These are phyloP conservation scores for Thraustotheca clavata DNA, from an alignment of 352 stramenopile species.

Conservation along the genomic window DNA sequence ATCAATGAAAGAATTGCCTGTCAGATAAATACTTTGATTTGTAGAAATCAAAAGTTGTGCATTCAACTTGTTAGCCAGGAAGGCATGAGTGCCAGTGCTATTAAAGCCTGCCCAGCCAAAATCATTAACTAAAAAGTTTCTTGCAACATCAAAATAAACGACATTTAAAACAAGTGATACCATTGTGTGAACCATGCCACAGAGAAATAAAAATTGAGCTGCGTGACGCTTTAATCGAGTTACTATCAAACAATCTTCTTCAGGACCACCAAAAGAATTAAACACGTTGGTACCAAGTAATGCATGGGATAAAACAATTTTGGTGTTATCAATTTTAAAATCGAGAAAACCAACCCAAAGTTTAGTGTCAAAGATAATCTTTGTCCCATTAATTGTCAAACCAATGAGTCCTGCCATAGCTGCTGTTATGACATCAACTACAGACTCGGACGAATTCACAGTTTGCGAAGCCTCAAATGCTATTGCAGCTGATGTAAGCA, in stretches of 20 bases:
- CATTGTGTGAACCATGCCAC: background rate
- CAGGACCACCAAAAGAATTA: background rate
- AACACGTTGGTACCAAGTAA: background rate
- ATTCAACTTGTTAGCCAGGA: slow-evolving; percentile 12
- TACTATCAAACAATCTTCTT: background rate
- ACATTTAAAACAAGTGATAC: background rate
- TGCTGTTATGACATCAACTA: background rate
- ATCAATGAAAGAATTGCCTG: background rate
- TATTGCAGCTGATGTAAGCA: background rate
- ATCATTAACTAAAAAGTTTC: slow-evolving; percentile 5
- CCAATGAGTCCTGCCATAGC: background rate
- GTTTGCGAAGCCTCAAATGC: background rate
- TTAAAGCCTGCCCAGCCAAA: slow-evolving; percentile 12
- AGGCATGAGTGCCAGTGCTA: slow-evolving; percentile 1
- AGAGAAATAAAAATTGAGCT: background rate
- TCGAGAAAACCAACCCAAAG: background rate
- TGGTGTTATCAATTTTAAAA: background rate
- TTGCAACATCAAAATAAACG: background rate
- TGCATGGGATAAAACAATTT: background rate
- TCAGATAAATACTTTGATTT: background rate
- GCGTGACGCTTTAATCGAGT: background rate
- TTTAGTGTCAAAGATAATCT: slow-evolving; percentile 11
- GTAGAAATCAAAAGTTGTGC: background rate
- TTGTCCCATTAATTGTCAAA: background rate
- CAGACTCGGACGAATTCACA: background rate